Conservation (phyloP, 2,329 filamentous ascomycete species). For the Dothistroma pini region DNA sequence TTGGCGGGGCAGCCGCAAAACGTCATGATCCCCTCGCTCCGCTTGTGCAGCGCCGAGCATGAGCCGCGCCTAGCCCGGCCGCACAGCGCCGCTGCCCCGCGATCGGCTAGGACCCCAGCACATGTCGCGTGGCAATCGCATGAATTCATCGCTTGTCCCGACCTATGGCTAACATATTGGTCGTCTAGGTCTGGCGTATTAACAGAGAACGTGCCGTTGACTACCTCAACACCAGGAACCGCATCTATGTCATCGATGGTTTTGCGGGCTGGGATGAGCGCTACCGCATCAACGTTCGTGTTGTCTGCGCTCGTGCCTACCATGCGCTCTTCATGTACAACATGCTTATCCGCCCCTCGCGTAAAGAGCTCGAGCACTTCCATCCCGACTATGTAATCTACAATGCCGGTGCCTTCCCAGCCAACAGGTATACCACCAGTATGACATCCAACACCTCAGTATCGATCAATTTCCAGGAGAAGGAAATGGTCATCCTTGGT, state of each 20-base stretch:
- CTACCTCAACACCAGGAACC: constrained; percentile 97
- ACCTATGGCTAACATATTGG: constrained; percentile 30
- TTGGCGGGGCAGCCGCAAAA: constrained; percentile 4
- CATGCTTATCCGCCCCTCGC: constrained; percentile 95
- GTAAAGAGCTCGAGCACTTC: constrained; percentile 93
- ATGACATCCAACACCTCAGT: constrained; percentile 99
- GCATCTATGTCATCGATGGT: constrained; percentile 97
- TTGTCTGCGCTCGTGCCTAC: constrained; percentile 98
- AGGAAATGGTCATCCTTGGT: constrained; percentile 99
- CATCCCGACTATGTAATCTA: constrained; percentile 99
- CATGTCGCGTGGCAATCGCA: constrained; percentile 8
- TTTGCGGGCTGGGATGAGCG: constrained; percentile 98
- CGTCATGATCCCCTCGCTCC: constrained; percentile 3
- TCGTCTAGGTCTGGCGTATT: constrained; percentile 88
- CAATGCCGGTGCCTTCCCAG: constrained; percentile 97
- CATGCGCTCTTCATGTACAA: constrained; percentile 99
- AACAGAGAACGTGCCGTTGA: constrained; percentile 98
- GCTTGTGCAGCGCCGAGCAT: constrained; percentile 5
- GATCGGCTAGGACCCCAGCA: constrained; percentile 31
- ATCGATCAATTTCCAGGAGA: constrained; percentile 97
- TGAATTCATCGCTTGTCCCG: neutral
- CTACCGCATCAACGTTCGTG: constrained; percentile 94
- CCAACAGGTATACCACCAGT: constrained; percentile 94
- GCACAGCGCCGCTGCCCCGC: constrained; percentile 12
- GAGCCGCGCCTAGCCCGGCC: neutral